Percentiles rank a stretch among this genome's conserved stretches.
Evolutionary conservation across 306 rosid genomes (phyloP).

Genomic region (Mucuna pruriens): DNA sequence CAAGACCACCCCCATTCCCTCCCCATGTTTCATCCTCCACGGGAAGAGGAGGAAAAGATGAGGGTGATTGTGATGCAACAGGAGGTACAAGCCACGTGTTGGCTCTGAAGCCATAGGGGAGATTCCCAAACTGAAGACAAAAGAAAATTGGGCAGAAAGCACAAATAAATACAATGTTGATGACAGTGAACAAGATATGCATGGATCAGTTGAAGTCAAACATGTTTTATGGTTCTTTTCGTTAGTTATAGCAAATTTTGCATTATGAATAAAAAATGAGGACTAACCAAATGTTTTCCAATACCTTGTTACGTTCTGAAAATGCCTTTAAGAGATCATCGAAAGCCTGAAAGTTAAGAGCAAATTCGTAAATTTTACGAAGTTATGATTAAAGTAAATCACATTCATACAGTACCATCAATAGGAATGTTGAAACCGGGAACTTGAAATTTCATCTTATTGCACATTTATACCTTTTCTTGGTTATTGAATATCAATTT

Average conservation of each 20-base stretch:
- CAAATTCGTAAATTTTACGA: neutral
- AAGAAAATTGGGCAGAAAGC: conserved; percentile 7
- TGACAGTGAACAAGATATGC: conserved; percentile 10
- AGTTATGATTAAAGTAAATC: neutral
- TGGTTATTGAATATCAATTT: neutral
- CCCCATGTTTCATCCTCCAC: conserved; percentile 93
- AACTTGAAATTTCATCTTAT: neutral
- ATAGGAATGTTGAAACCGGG: neutral
- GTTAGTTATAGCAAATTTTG: neutral
- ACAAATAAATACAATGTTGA: conserved; percentile 11
- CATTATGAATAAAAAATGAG: neutral
- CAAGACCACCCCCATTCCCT: conserved; percentile 96
- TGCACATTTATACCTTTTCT: neutral
- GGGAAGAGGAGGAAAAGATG: conserved; percentile 78
- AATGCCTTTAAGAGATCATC: conserved; percentile 88
- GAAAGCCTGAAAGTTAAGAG: conserved; percentile 71
- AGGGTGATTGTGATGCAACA: conserved; percentile 70
- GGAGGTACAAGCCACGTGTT: conserved; percentile 99
- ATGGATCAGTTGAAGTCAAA: conserved; percentile 9
- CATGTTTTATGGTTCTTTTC: neutral
- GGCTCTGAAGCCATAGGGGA: conserved; percentile 92
- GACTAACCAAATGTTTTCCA: neutral
- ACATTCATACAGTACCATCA: neutral
- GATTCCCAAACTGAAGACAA: conserved; percentile 90
- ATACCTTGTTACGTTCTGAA: conserved; percentile 90